Conservation (phyloP, 2,329 filamentous ascomycete genomes). For the Xylaria sp. region DNA sequence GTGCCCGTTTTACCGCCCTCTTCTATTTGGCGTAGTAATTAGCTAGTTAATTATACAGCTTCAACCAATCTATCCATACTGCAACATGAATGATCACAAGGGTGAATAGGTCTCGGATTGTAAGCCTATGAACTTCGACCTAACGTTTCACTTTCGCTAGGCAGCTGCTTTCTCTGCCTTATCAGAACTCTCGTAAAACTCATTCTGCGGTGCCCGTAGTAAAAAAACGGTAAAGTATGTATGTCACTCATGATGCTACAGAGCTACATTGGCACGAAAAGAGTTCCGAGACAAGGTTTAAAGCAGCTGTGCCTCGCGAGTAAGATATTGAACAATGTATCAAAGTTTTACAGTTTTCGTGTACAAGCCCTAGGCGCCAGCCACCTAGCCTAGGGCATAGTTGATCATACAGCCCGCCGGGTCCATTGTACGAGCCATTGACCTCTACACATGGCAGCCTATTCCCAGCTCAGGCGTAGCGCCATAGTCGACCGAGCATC, state of each 20-base stretch:
- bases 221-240: neutral
- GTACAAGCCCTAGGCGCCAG: slow-evolving; percentile 7
- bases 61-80: no score
- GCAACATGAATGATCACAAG: no score
- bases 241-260: no score
- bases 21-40: neutral
- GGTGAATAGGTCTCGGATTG: no score
- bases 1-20: neutral
- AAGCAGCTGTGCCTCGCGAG: neutral
- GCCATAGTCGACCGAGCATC: neutral
- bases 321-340: slow-evolving; percentile 1
- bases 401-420: neutral
- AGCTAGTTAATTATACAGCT: no score
- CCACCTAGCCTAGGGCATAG: neutral
- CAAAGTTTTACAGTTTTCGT: slow-evolving; percentile 10
- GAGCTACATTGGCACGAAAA: no score
- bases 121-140: no score
- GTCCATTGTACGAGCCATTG: neutral
- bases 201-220: no score
- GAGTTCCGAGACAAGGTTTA: neutral
- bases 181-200: no score
- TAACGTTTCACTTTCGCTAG: no score
- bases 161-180: no score
- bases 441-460: neutral
- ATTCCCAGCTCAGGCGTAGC: neutral